Conservation (phyloP, 495 filamentous ascomycete genomes). For the Chaetomium tenue region DNA sequence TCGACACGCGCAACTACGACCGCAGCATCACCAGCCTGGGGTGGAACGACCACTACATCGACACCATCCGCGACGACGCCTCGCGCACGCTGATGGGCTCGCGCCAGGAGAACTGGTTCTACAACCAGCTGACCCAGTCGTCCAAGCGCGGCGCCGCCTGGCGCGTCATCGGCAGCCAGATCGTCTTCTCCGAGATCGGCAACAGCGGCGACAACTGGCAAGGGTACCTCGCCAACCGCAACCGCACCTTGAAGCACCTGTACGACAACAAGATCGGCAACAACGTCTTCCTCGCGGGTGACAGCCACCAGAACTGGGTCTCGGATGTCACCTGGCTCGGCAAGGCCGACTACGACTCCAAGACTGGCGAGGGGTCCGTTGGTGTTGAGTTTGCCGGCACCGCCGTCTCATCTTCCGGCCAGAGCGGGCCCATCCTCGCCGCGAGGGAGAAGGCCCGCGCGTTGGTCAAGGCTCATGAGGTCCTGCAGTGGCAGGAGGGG, state of each 20-base stretch:
- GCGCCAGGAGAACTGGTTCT: slow-evolving; percentile 65
- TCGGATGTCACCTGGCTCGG: slow-evolving; percentile 60
- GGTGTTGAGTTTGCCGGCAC: slow-evolving; percentile 64
- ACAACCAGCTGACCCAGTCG: slow-evolving; percentile 52
- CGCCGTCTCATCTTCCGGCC: slow-evolving; percentile 54
- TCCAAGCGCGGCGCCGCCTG: slow-evolving; percentile 55
- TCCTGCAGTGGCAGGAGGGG: slow-evolving; percentile 62
- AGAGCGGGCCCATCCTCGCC: slow-evolving; percentile 47
- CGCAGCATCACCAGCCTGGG: slow-evolving; percentile 50
- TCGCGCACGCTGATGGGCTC: slow-evolving; percentile 59
- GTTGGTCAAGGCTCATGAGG: slow-evolving; percentile 51
- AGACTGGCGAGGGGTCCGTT: slow-evolving; percentile 54
- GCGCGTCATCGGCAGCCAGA: slow-evolving; percentile 63
- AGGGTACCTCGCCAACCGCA: slow-evolving; percentile 60
- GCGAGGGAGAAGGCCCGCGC: slow-evolving; percentile 44
- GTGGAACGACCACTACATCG: slow-evolving; percentile 58
- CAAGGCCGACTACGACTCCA: slow-evolving; percentile 51
- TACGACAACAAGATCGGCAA: slow-evolving; percentile 59
- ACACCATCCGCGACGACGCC: slow-evolving; percentile 56
- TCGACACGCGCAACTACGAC: slow-evolving; percentile 64
- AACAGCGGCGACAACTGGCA: slow-evolving; percentile 42
- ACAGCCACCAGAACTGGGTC: slow-evolving; percentile 62
- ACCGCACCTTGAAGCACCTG: slow-evolving; percentile 57
- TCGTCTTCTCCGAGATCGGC: slow-evolving; percentile 60
- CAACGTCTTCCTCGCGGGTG: slow-evolving; percentile 61